These are phyloP conservation scores for Penicillium verrucosum DNA, from an alignment of 2,329 filamentous ascomycete species.

Conservation along the genomic window DNA sequence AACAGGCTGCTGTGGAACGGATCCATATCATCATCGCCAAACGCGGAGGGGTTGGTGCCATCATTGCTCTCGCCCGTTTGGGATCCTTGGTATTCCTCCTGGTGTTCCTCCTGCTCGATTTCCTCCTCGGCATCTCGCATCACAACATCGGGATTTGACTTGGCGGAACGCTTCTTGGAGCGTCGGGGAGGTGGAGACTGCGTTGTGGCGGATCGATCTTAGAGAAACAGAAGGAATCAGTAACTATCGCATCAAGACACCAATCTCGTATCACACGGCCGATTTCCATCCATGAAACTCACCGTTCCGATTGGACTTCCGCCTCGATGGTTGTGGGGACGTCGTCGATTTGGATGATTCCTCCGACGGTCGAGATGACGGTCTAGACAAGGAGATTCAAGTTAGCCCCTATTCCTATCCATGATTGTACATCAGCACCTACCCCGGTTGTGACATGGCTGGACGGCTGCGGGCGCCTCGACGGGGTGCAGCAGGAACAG, in stretches of 20 bases:
- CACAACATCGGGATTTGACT: constrained; percentile 61
- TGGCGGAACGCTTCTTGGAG: constrained; percentile 55
- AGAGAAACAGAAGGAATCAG: constrained; percentile 11
- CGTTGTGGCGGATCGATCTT: constrained; percentile 35
- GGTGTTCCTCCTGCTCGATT: constrained; percentile 38
- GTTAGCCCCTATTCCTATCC: background rate
- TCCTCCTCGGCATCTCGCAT: constrained; percentile 68
- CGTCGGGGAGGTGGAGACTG: constrained; percentile 40
- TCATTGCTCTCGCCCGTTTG: constrained; percentile 64
- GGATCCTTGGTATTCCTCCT: constrained; percentile 56
- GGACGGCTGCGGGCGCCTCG: constrained; percentile 34
- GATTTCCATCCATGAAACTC: constrained; percentile 45
- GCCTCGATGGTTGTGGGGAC: constrained; percentile 63
- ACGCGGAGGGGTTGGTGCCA: constrained; percentile 51
- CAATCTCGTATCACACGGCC: background rate
- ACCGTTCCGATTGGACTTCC: constrained; percentile 70
- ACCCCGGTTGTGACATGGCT: constrained; percentile 45
- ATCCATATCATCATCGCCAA: constrained; percentile 59
- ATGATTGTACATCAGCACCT: constrained; percentile 20
- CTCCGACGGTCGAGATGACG: constrained; percentile 62
- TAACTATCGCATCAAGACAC: background rate
- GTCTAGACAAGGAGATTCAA: constrained; percentile 44
- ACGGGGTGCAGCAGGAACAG: constrained; percentile 44
- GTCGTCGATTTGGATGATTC: constrained; percentile 55
- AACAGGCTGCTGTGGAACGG: constrained; percentile 63